These are phyloP conservation scores for Cucurbita maxima DNA, from an alignment of 306 rosid genomes.

Conservation along the genomic window DNA sequence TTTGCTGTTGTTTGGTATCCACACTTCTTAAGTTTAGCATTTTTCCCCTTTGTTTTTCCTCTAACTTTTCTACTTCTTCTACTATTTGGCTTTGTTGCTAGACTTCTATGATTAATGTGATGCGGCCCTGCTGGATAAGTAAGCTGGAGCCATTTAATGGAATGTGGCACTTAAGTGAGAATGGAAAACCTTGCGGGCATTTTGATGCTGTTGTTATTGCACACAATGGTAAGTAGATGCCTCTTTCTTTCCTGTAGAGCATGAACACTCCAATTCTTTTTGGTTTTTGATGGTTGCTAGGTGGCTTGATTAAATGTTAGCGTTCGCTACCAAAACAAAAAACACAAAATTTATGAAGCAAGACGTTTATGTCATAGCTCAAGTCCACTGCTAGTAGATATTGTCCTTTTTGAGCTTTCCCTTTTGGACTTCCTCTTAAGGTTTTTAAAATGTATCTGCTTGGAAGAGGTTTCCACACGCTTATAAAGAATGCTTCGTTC, in stretches of 20 bases:
- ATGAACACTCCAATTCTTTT: background rate
- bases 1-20: background rate
- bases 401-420: too few relatives aligned
- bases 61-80: background rate
- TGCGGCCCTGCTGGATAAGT: conserved; percentile 82
- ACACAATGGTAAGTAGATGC: conserved; percentile 50
- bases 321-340: background rate
- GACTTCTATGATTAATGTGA: conserved; percentile 53
- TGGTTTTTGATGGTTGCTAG: background rate
- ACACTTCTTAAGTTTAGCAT: background rate
- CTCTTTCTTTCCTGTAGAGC: background rate
- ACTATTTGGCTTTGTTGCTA: conserved; percentile 12
- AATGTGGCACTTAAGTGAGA: conserved; percentile 90
- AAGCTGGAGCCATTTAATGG: conserved; percentile 87
- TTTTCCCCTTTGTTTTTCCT: background rate
- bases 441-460: too few relatives aligned
- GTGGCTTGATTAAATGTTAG: background rate
- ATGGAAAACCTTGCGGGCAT: conserved; percentile 66
- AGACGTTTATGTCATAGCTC: background rate
- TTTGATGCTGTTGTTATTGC: conserved; percentile 87
- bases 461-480: too few relatives aligned
- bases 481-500: too few relatives aligned
- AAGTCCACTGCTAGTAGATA: too few relatives aligned
- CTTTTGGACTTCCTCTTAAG: too few relatives aligned
- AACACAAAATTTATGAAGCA: background rate